Conservation (phyloP, 805 yeast species). For the Yarrowia bubula region DNA sequence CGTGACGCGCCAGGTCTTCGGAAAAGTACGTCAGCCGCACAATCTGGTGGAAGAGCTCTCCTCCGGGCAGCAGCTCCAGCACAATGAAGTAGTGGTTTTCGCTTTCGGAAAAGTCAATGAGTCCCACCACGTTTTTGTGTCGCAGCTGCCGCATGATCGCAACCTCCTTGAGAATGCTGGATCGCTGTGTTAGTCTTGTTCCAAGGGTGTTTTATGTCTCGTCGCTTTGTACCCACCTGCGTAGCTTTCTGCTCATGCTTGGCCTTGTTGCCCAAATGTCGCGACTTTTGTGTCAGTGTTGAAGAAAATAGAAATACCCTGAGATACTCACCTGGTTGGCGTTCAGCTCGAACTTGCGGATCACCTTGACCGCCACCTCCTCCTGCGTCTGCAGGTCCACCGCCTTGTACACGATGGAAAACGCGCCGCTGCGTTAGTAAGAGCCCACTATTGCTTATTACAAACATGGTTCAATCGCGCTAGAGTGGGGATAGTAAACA, state of each 20-base stretch:
- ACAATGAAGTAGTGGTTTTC: constrained; percentile 57
- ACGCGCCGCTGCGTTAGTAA: constrained; percentile 61
- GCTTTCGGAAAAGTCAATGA: constrained; percentile 55
- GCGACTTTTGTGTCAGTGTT: constrained; percentile 4
- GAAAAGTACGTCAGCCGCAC: constrained; percentile 73
- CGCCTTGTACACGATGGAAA: constrained; percentile 80
- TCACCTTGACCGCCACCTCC: constrained; percentile 72
- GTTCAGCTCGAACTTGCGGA: constrained; percentile 55
- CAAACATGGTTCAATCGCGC: background rate
- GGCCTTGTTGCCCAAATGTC: constrained; percentile 8
- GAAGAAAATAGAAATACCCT: too few relatives aligned
- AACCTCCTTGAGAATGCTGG: constrained; percentile 67
- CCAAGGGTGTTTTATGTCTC: background rate
- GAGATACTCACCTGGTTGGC: constrained; percentile 38
- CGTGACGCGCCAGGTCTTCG: constrained; percentile 69
- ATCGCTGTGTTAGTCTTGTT: constrained; percentile 37
- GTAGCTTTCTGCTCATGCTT: constrained; percentile 8
- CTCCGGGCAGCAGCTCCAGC: constrained; percentile 70
- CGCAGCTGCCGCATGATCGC: constrained; percentile 64
- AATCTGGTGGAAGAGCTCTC: constrained; percentile 77
- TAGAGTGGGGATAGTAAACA: background rate
- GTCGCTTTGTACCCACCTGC: constrained; percentile 1
- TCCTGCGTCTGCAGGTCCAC: constrained; percentile 45
- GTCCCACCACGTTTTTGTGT: constrained; percentile 60
- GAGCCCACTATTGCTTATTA: constrained; percentile 3